These are phyloP conservation scores for Stemphylium lycopersici DNA, from an alignment of 2,329 filamentous ascomycete genomes.

Conservation along the genomic window DNA sequence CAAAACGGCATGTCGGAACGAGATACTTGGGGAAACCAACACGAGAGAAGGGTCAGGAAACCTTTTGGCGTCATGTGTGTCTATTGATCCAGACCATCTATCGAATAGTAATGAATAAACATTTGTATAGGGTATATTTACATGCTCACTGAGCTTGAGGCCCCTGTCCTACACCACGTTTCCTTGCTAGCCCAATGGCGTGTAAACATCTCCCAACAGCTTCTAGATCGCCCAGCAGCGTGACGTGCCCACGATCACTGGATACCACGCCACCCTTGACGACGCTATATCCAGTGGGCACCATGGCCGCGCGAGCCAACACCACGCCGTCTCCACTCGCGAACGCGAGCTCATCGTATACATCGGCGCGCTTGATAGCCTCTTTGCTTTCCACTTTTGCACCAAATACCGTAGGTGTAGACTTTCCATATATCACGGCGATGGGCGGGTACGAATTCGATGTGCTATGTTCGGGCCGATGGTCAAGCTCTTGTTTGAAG, in stretches of 20 bases:
- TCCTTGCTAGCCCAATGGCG: conserved; percentile 69
- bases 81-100: too few species aligned
- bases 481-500: conserved; percentile 78
- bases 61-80: not conserved
- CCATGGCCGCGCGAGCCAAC: conserved; percentile 81
- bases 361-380: conserved; percentile 75
- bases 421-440: conserved; percentile 84
- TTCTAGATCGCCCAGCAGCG: conserved; percentile 81
- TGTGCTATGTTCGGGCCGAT: conserved; percentile 63
- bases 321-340: conserved; percentile 89
- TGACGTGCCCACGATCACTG: conserved; percentile 86
- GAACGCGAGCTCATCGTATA: conserved; percentile 87
- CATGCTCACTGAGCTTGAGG: conserved; percentile 42
- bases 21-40: too few species aligned
- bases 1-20: too few species aligned
- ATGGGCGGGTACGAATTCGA: conserved; percentile 82
- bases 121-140: conserved; percentile 50
- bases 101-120: not conserved
- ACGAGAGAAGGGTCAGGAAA: too few species aligned
- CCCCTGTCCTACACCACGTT: conserved; percentile 76
- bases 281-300: conserved; percentile 78
- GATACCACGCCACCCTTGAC: conserved; percentile 76
- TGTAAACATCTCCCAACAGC: conserved; percentile 77
- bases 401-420: conserved; percentile 82
- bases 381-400: conserved; percentile 76